phyloP scores from a whole-genome alignment of 106 monocot species.

The Acanthochlamys bracteata region DNA sequence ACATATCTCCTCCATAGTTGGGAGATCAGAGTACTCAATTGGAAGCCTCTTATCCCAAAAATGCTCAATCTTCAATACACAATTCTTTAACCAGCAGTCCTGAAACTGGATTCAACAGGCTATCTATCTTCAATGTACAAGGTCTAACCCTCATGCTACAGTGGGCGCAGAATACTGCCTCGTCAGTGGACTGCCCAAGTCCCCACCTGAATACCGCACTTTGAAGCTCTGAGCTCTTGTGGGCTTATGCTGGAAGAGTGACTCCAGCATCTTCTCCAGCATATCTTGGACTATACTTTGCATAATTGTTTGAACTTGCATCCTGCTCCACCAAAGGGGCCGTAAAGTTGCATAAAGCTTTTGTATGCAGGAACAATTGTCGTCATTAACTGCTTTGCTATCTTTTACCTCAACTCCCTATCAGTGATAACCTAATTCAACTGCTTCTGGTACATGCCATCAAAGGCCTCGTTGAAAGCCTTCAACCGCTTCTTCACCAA shows the following conservation, averaged over 20 bases:
- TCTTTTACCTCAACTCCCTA: conserved; percentile 79
- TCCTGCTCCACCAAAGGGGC: conserved; percentile 81
- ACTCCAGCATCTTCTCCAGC: conserved; percentile 69
- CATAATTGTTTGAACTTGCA: conserved; percentile 66
- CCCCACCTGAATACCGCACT: conserved; percentile 39
- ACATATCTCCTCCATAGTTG: too few species aligned
- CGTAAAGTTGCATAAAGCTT: conserved; percentile 90
- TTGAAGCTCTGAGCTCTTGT: conserved; percentile 45
- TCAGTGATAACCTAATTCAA: conserved; percentile 65
- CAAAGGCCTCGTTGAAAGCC: conserved; percentile 64
- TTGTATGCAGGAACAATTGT: conserved; percentile 65
- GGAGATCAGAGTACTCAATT: too few species aligned
- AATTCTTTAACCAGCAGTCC: too few species aligned
- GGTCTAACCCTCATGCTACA: conserved; percentile 36
- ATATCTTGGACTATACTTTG: conserved; percentile 56
- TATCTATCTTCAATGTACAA: too few species aligned
- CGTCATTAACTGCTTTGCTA: conserved; percentile 38
- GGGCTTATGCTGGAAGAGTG: conserved; percentile 56
- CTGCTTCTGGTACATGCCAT: conserved; percentile 76
- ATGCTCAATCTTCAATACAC: too few species aligned
- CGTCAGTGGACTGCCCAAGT: conserved; percentile 23
- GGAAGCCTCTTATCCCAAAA: too few species aligned
- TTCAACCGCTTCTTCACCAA: conserved; percentile 75
- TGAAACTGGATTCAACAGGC: too few species aligned
- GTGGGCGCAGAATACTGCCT: conserved; percentile 36